These are phyloP conservation scores for Rheum nobile DNA, from an alignment of 148 eudicot species.

Conservation along the genomic window DNA sequence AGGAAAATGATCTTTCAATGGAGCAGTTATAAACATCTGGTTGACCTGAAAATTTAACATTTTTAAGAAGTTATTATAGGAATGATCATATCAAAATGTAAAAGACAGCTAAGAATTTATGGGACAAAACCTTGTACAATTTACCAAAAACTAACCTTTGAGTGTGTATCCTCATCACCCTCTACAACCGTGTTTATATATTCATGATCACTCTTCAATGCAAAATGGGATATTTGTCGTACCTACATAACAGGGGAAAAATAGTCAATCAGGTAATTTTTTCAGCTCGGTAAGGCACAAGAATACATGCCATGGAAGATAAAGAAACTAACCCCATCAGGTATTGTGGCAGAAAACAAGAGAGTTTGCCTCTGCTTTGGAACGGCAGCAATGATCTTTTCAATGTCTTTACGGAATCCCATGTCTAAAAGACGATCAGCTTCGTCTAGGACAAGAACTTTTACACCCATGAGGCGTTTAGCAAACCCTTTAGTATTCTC, in stretches of 20 bases:
- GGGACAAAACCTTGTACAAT: background rate
- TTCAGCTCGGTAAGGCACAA: background rate
- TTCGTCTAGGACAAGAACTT: conserved; percentile 95
- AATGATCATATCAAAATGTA: background rate
- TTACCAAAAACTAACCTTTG: conserved; percentile 46
- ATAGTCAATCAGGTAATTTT: background rate
- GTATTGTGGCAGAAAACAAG: conserved; percentile 86
- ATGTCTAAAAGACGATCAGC: conserved; percentile 95
- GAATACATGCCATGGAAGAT: background rate
- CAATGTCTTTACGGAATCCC: conserved; percentile 96
- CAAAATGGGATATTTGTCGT: conserved; percentile 76
- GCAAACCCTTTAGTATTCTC: conserved; percentile 93
- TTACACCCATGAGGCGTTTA: conserved; percentile 82
- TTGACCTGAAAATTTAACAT: conserved; percentile 48
- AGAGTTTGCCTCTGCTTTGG: conserved; percentile 97
- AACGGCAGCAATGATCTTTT: conserved; percentile 68
- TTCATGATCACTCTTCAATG: conserved; percentile 84
- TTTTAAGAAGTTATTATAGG: background rate
- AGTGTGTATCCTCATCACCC: conserved; percentile 76
- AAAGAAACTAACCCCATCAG: conserved; percentile 50
- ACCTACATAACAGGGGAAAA: conserved; percentile 35
- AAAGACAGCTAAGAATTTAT: background rate
- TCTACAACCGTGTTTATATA: conserved; percentile 70
- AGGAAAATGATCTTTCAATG: conserved; percentile 74
- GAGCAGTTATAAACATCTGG: conserved; percentile 73